Conservation (phyloP, 371 early-diverging fungal genomes). For the Dinochytrium kinnereticum region DNA sequence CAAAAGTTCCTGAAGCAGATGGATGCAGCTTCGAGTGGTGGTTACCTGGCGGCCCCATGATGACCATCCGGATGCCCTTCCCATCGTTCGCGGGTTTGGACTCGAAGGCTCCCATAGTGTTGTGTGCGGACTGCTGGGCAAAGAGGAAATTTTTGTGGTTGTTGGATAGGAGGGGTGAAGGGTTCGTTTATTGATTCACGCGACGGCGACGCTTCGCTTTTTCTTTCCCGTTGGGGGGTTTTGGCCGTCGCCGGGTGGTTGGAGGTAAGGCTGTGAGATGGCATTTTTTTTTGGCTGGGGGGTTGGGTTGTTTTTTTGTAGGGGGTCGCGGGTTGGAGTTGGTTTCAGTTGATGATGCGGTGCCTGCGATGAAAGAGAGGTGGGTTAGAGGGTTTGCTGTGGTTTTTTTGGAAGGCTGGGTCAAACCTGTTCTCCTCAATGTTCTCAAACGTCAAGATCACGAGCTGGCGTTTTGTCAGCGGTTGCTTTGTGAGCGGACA, state of each 20-base stretch:
- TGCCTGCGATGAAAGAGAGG: not conserved
- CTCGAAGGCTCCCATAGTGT: conserved; percentile 22
- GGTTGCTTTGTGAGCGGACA: conserved; percentile 95
- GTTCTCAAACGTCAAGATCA: conserved; percentile 81
- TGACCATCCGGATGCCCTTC: conserved; percentile 69
- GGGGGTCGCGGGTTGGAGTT: no score
- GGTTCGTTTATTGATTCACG: not conserved
- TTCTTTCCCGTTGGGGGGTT: no score
- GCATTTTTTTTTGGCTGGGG: no score
- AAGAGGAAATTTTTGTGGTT: not conserved
- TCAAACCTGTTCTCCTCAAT: conserved; percentile 75
- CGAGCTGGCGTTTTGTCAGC: conserved; percentile 86
- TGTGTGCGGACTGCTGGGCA: no score
- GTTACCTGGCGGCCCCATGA: conserved; percentile 98
- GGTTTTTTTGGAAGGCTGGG: not conserved
- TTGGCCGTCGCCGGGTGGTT: no score
- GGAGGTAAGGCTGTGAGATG: no score
- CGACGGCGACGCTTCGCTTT: no score
- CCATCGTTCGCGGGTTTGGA: conserved; percentile 20
- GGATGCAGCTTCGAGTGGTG: no score
- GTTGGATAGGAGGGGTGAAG: not conserved
- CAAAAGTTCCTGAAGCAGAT: no score
- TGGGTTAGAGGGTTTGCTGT: not conserved
- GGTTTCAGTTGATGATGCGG: not conserved
- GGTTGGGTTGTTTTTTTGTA: no score